These are phyloP conservation scores for Arachis hypogaea DNA, from an alignment of 306 rosid genomes.

Conservation along the genomic window DNA sequence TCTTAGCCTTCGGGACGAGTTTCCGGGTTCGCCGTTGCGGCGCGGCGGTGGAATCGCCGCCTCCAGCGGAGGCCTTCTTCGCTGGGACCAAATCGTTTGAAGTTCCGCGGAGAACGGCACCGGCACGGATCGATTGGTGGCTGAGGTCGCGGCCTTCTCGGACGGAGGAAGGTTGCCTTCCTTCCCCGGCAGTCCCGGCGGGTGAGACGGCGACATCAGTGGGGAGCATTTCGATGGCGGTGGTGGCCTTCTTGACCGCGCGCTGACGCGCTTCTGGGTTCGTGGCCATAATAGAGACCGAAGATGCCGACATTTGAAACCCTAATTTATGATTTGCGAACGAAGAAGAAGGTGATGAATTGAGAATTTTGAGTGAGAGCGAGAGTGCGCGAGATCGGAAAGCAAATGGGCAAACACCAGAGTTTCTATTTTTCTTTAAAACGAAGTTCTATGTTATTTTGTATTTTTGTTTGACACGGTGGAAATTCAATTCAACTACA, in stretches of 20 bases:
- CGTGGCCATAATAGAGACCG: slow-evolving; percentile 88
- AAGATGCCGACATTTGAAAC: slow-evolving; percentile 88
- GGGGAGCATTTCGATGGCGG: slow-evolving; percentile 63
- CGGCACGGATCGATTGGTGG: slow-evolving; percentile 77
- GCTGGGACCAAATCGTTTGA: slow-evolving; percentile 51
- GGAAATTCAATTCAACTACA: too few relatives aligned
- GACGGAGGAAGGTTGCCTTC: slow-evolving; percentile 29
- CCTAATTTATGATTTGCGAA: background rate
- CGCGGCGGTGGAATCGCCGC: slow-evolving; percentile 42
- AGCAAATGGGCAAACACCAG: background rate
- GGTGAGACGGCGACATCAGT: slow-evolving; percentile 56
- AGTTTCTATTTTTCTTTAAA: background rate
- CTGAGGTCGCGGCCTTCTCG: slow-evolving; percentile 66
- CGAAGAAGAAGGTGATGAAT: background rate
- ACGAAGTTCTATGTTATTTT: too few relatives aligned
- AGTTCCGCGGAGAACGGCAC: slow-evolving; percentile 52
- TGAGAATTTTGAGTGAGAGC: too few relatives aligned
- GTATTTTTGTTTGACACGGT: too few relatives aligned
- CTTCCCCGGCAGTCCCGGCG: slow-evolving; percentile 36
- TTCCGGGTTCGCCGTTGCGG: slow-evolving; percentile 52
- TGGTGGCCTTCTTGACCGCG: slow-evolving; percentile 57
- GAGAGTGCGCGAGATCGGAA: background rate
- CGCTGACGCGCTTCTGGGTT: slow-evolving; percentile 84
- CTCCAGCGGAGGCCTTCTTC: slow-evolving; percentile 43
- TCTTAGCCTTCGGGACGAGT: slow-evolving; percentile 42